A percentile compares a stretch with the other conserved stretches of the same genome.
These are phyloP conservation scores for Candida silvatica DNA, from an alignment of 805 yeast genomes.

Conservation along the genomic window DNA sequence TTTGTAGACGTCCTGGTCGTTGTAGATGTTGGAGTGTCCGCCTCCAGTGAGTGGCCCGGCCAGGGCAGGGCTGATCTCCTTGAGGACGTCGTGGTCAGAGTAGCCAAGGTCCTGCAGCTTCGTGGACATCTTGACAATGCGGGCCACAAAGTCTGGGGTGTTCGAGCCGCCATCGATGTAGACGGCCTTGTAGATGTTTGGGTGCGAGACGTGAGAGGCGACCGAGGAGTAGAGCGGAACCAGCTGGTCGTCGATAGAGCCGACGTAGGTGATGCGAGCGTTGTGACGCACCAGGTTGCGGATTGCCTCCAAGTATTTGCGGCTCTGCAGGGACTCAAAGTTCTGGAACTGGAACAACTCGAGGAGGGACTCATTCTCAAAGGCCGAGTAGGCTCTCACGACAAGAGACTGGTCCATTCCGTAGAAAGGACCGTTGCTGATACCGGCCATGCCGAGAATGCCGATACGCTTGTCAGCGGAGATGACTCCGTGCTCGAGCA, in stretches of 20 bases:
- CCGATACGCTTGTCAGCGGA: constrained; percentile 45
- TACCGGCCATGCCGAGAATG: constrained; percentile 90
- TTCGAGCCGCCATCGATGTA: constrained; percentile 77
- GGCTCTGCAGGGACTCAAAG: constrained; percentile 61
- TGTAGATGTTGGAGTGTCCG: constrained; percentile 87
- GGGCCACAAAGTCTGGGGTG: constrained; percentile 72
- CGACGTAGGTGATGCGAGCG: constrained; percentile 73
- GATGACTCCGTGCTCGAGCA: constrained; percentile 53
- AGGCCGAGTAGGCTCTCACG: constrained; percentile 81
- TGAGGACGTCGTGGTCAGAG: constrained; percentile 78
- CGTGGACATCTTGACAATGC: constrained; percentile 66
- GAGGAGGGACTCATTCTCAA: constrained; percentile 78
- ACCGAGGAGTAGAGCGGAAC: constrained; percentile 88
- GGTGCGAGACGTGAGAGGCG: constrained; percentile 78
- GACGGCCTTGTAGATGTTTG: constrained; percentile 82
- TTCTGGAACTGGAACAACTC: constrained; percentile 88
- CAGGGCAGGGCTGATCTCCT: constrained; percentile 68
- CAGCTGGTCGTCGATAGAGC: constrained; percentile 87
- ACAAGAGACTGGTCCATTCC: constrained; percentile 81
- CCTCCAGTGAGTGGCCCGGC: constrained; percentile 94
- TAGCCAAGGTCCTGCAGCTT: constrained; percentile 68
- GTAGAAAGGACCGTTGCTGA: constrained; percentile 87
- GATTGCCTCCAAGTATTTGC: constrained; percentile 60
- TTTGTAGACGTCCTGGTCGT: constrained; percentile 77
- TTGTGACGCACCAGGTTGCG: constrained; percentile 57